phyloP scores from a whole-genome alignment of 805 yeast species.

The Metschnikowia lochheadii region DNA sequence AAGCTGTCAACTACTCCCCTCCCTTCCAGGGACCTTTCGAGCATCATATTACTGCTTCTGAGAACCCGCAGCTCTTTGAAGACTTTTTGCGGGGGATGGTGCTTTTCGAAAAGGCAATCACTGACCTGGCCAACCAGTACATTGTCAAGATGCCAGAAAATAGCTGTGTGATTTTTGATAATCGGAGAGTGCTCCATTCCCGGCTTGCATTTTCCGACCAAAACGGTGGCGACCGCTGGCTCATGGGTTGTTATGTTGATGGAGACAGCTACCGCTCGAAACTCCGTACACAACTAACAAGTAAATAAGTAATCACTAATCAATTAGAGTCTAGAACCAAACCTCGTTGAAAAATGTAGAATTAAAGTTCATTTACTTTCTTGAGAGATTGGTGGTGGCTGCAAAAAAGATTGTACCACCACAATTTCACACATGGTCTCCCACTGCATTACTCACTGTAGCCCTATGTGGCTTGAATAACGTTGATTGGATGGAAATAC shows the following conservation, averaged over 20 bases:
- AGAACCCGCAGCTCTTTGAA: constrained; percentile 34
- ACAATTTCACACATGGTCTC: too few relatives aligned
- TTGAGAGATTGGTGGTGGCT: too few relatives aligned
- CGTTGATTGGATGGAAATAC: too few relatives aligned
- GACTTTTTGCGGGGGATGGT: constrained; percentile 57
- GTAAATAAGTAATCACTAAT: too few relatives aligned
- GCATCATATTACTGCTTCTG: constrained; percentile 42
- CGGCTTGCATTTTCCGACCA: constrained; percentile 41
- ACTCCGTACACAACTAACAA: constrained; percentile 19
- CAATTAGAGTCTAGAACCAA: too few relatives aligned
- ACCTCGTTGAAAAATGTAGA: too few relatives aligned
- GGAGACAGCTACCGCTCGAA: constrained; percentile 67
- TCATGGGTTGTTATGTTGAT: constrained; percentile 74
- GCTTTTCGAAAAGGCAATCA: constrained; percentile 57
- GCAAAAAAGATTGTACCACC: too few relatives aligned
- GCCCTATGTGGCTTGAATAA: too few relatives aligned
- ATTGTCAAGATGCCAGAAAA: constrained; percentile 53
- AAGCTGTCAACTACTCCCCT: constrained; percentile 70
- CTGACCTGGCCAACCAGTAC: constrained; percentile 50
- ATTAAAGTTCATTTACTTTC: too few relatives aligned
- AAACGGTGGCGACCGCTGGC: constrained; percentile 57
- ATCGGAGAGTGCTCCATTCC: constrained; percentile 67
- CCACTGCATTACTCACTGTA: too few relatives aligned
- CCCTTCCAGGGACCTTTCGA: constrained; percentile 82
- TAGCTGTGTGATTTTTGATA: constrained; percentile 64